phyloP scores from a whole-genome alignment of 2,329 filamentous ascomycete genomes.

The Parastagonospora avenae region DNA sequence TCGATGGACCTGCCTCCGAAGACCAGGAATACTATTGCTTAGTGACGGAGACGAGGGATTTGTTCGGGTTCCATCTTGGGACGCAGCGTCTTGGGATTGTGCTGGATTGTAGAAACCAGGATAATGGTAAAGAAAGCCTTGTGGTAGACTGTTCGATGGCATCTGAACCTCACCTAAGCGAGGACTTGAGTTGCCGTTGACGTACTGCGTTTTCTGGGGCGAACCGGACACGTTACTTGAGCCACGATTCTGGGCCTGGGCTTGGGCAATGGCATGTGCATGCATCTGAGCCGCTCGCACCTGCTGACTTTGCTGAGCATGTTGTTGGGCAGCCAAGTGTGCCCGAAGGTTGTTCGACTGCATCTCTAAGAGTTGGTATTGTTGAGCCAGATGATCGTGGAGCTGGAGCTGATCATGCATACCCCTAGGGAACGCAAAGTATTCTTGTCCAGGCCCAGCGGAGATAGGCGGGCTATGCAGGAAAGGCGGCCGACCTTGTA shows the following conservation, averaged over 20 bases:
- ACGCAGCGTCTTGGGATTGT: slow-evolving; percentile 40
- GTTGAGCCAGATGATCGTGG: slow-evolving; percentile 56
- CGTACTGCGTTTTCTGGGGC: slow-evolving; percentile 46
- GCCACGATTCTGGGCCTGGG: slow-evolving; percentile 40
- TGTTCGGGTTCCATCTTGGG: slow-evolving; percentile 52
- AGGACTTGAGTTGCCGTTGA: slow-evolving; percentile 41
- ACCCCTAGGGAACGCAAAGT: slow-evolving; percentile 49
- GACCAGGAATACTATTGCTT: slow-evolving; percentile 49
- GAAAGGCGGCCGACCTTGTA: slow-evolving; percentile 45
- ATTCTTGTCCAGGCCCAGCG: slow-evolving; percentile 46
- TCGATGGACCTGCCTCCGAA: slow-evolving; percentile 50
- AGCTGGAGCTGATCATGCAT: slow-evolving; percentile 52
- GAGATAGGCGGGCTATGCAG: slow-evolving; percentile 52
- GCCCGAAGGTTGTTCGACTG: slow-evolving; percentile 45
- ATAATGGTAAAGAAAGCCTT: slow-evolving; percentile 54
- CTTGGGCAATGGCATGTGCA: slow-evolving; percentile 45
- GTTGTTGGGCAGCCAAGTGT: slow-evolving; percentile 44
- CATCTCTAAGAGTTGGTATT: slow-evolving; percentile 54
- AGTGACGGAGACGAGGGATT: slow-evolving; percentile 57
- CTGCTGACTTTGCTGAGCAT: slow-evolving; percentile 47
- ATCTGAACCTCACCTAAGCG: slow-evolving; percentile 35
- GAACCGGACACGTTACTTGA: slow-evolving; percentile 47
- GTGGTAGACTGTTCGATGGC: slow-evolving; percentile 39
- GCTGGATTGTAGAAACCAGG: slow-evolving; percentile 49
- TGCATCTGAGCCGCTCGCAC: slow-evolving; percentile 44